Percentiles rank a stretch among this genome's conserved stretches.
phyloP scores from a whole-genome alignment of 1,284 basidiomycete genomes.

The Cystobasidiaceae sp. region DNA sequence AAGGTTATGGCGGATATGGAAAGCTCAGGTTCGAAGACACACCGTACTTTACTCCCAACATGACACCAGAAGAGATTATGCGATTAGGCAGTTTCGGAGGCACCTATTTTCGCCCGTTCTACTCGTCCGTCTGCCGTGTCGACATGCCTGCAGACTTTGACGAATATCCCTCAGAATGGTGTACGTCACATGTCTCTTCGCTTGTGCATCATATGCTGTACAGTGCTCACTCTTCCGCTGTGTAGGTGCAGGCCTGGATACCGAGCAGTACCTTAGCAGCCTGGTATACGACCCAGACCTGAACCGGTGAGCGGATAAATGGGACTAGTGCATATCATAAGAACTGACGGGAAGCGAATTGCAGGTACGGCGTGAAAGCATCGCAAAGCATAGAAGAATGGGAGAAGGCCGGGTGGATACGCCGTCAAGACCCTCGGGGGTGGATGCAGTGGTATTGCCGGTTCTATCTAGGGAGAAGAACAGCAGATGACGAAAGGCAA shows the following conservation, averaged over 20 bases:
- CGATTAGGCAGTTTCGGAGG: slow-evolving; percentile 27
- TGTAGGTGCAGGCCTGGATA: slow-evolving; percentile 15
- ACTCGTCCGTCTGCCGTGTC: neutral
- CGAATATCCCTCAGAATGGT: slow-evolving; percentile 25
- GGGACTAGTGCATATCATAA: too few species aligned
- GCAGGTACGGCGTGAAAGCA: slow-evolving; percentile 27
- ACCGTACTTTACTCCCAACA: slow-evolving; percentile 27
- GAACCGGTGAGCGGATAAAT: slow-evolving; percentile 4
- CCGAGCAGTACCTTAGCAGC: slow-evolving; percentile 7
- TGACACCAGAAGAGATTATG: slow-evolving; percentile 23
- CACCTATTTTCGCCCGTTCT: slow-evolving; percentile 18
- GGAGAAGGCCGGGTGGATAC: slow-evolving; percentile 29
- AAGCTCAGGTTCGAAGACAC: slow-evolving; percentile 23
- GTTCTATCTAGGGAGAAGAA: slow-evolving; percentile 23
- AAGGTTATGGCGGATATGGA: slow-evolving; percentile 12
- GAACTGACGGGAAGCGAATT: neutral
- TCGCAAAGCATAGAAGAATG: slow-evolving; percentile 30
- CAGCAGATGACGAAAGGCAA: slow-evolving; percentile 22
- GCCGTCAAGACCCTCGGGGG: slow-evolving; percentile 16
- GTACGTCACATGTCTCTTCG: neutral
- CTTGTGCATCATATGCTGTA: neutral
- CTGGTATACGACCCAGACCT: slow-evolving; percentile 19
- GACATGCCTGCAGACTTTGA: slow-evolving; percentile 3
- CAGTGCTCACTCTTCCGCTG: neutral
- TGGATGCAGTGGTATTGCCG: slow-evolving; percentile 32